A percentile compares a stretch with the other conserved stretches of the same genome.
phyloP scores from a whole-genome alignment of 1,284 basidiomycete species.

The Somion occarium region DNA sequence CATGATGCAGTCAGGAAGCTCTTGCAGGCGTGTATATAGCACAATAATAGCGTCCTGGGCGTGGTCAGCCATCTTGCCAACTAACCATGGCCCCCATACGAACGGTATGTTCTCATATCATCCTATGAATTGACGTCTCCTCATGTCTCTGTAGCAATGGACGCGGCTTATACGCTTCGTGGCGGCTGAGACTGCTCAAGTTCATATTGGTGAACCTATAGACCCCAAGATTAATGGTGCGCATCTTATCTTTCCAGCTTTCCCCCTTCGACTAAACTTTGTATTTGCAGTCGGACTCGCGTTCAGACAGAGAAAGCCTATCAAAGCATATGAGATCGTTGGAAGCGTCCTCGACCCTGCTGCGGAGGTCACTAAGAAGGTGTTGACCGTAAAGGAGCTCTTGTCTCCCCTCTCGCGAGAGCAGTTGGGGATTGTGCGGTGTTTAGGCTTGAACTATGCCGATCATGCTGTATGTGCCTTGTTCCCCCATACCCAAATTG shows the following conservation, averaged over 20 bases:
- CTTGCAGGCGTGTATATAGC: no score
- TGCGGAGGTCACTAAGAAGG: conserved; percentile 54
- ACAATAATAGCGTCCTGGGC: no score
- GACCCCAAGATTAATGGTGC: conserved; percentile 62
- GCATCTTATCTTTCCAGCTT: conserved; percentile 12
- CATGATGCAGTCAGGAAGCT: no score
- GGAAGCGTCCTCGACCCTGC: conserved; percentile 62
- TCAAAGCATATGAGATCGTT: conserved; percentile 66
- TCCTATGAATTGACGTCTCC: conserved; percentile 6
- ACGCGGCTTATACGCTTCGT: conserved; percentile 80
- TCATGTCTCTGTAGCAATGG: conserved; percentile 60
- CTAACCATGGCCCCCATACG: conserved; percentile 51
- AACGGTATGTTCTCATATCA: conserved; percentile 45
- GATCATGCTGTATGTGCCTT: conserved; percentile 67
- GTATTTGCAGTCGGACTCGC: conserved; percentile 66
- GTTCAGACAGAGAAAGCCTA: conserved; percentile 42
- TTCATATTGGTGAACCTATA: conserved; percentile 77
- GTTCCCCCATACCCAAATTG: no score
- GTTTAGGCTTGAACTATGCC: conserved; percentile 77
- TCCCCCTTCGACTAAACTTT: no score
- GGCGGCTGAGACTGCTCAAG: conserved; percentile 66
- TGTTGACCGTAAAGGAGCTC: conserved; percentile 66
- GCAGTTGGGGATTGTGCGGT: conserved; percentile 66
- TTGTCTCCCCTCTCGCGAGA: conserved; percentile 66
- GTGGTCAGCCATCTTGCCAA: no score